Conservation (phyloP, 2,329 filamentous ascomycete genomes). For the Calonectria naviculata region DNA sequence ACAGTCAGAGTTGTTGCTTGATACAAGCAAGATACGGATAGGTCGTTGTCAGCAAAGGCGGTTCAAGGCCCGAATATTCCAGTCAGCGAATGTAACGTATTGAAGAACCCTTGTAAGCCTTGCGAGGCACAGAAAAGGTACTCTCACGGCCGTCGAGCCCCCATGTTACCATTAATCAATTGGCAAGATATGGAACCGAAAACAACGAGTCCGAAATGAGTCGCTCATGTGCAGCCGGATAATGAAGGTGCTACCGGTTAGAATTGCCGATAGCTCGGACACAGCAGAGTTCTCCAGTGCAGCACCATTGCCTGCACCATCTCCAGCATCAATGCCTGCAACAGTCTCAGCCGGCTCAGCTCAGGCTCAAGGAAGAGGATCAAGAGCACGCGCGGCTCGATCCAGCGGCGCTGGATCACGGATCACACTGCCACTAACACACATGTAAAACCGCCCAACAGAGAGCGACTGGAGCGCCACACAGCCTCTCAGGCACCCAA, state of each 20-base stretch:
- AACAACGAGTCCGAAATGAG: neutral
- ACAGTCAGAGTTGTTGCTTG: neutral
- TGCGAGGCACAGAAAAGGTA: constrained; percentile 1
- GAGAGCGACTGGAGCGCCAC: constrained; percentile 3
- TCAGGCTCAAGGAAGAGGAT: neutral
- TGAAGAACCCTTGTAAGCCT: constrained; percentile 2
- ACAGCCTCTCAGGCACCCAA: neutral
- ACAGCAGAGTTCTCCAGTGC: neutral
- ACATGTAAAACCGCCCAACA: neutral
- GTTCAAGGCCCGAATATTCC: neutral
- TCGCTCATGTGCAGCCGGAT: neutral
- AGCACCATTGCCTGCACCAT: neutral
- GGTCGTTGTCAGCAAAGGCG: neutral
- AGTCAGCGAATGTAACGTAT: constrained; percentile 18
- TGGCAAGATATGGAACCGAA: neutral
- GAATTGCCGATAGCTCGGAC: neutral
- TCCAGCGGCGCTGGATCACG: neutral
- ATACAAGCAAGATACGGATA: neutral
- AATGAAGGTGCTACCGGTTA: neutral
- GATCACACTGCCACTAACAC: neutral
- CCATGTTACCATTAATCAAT: constrained; percentile 6
- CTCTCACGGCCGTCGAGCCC: neutral
- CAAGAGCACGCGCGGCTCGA: neutral
- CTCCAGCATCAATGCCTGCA: neutral
- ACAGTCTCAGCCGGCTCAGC: neutral